These are phyloP conservation scores for Aureobasidium mangrovei DNA, from an alignment of 2,329 filamentous ascomycete species.

Conservation along the genomic window DNA sequence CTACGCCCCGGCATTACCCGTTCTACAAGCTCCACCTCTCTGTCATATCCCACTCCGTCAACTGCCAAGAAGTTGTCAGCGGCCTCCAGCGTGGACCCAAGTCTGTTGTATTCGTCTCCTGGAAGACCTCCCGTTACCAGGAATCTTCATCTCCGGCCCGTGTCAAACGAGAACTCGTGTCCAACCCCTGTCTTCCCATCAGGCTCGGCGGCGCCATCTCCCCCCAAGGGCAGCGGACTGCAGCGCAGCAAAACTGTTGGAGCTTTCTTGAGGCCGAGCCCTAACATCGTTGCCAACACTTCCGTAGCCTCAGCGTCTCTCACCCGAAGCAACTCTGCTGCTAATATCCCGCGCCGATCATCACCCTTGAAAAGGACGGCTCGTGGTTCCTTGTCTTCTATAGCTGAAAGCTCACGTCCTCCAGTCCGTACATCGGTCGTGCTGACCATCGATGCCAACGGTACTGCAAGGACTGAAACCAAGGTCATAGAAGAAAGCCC, in stretches of 20 bases:
- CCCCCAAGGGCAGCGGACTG: constrained; percentile 19
- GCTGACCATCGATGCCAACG: constrained; percentile 37
- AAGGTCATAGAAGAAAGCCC: constrained; percentile 29
- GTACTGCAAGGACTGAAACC: constrained; percentile 40
- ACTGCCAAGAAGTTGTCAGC: neutral
- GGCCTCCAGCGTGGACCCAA: constrained; percentile 38
- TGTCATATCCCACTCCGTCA: constrained; percentile 5
- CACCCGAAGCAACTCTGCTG: constrained; percentile 22
- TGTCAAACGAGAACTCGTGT: neutral
- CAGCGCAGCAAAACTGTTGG: constrained; percentile 41
- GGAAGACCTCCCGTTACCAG: constrained; percentile 17
- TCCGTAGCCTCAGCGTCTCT: constrained; percentile 25
- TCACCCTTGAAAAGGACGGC: constrained; percentile 39
- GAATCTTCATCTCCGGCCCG: neutral
- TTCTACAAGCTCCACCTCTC: constrained; percentile 21
- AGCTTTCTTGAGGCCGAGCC: constrained; percentile 16
- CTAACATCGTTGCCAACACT: constrained; percentile 17
- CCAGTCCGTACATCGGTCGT: constrained; percentile 36
- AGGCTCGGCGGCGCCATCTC: neutral
- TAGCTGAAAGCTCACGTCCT: constrained; percentile 35
- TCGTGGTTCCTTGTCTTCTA: constrained; percentile 32
- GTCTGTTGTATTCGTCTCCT: constrained; percentile 32
- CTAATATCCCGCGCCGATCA: constrained; percentile 33
- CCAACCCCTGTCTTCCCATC: constrained; percentile 4
- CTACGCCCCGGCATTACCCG: neutral